Percentiles rank a stretch among this genome's conserved stretches.
These are phyloP conservation scores for Aureobasidium sp. DNA, from an alignment of 2,329 filamentous ascomycete genomes.

Conservation along the genomic window DNA sequence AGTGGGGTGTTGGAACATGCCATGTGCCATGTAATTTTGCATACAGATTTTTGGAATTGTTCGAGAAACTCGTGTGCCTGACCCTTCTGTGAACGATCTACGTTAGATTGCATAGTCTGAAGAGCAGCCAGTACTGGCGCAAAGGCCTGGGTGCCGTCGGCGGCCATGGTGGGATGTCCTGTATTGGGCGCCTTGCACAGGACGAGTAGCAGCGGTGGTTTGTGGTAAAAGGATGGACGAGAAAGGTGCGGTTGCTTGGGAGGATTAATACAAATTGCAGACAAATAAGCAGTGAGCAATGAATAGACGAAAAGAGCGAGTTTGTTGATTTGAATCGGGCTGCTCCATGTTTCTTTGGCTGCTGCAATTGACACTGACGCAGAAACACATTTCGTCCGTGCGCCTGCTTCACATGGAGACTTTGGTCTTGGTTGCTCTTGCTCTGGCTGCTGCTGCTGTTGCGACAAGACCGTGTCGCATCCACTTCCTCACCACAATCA, in stretches of 20 bases:
- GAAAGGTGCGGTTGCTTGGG: neutral
- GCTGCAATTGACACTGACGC: constrained; percentile 9
- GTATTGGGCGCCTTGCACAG: neutral
- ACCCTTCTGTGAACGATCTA: constrained; percentile 73
- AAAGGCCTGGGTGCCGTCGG: constrained; percentile 61
- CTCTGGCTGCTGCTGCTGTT: neutral
- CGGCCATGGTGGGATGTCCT: constrained; percentile 24
- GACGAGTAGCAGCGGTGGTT: neutral
- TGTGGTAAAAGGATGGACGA: neutral
- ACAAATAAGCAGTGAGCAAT: neutral
- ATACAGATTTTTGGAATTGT: constrained; percentile 94
- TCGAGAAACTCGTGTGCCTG: constrained; percentile 87
- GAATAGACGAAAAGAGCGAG: neutral
- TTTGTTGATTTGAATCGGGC: neutral
- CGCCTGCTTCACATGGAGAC: neutral
- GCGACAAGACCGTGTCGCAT: constrained; percentile 1
- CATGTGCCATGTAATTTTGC: neutral
- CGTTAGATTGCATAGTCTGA: constrained; percentile 80
- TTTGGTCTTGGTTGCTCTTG: neutral
- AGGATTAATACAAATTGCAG: neutral
- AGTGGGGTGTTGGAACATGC: neutral
- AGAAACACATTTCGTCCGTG: constrained; percentile 3
- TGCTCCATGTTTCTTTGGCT: neutral
- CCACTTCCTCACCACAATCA: neutral
- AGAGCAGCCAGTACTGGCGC: constrained; percentile 81